Conservation (phyloP, 495 filamentous ascomycete genomes). For the Pyrenula aspistea region DNA sequence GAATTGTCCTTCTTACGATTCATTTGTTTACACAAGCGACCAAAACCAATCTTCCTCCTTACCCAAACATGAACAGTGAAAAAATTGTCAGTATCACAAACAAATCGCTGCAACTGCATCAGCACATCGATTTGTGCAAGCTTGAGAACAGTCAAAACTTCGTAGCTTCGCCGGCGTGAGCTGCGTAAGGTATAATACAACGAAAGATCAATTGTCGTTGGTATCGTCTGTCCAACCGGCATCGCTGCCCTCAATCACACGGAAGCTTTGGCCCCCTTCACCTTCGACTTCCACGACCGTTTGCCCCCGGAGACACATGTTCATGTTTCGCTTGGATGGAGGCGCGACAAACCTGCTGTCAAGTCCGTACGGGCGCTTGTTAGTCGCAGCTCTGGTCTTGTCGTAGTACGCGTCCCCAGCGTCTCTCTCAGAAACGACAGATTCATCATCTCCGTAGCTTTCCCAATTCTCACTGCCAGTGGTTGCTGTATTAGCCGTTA, state of each 20-base stretch:
- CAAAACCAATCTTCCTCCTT: too few relatives aligned
- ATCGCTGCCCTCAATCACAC: slow-evolving; percentile 31
- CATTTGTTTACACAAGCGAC: too few relatives aligned
- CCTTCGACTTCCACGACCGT: slow-evolving; percentile 19
- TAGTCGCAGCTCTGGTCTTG: slow-evolving; percentile 53
- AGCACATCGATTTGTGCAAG: neutral
- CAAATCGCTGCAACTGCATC: too few relatives aligned
- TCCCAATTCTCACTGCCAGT: slow-evolving; percentile 94
- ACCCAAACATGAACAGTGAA: too few relatives aligned
- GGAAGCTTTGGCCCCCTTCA: neutral
- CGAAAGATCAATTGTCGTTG: slow-evolving; percentile 24
- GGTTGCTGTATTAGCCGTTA: slow-evolving; percentile 43
- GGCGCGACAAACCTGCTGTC: slow-evolving; percentile 35
- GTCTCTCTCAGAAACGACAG: slow-evolving; percentile 61
- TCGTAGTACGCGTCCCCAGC: slow-evolving; percentile 65
- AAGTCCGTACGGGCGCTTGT: slow-evolving; percentile 51
- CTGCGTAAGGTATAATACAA: neutral
- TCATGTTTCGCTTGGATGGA: slow-evolving; percentile 39
- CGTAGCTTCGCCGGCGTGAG: neutral
- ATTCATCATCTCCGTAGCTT: slow-evolving; percentile 61
- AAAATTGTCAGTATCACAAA: too few relatives aligned
- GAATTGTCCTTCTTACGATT: too few relatives aligned
- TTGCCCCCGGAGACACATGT: slow-evolving; percentile 22
- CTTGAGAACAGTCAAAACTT: neutral
- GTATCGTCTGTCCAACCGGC: slow-evolving; percentile 38